These are phyloP conservation scores for Lonicera japonica DNA, from an alignment of 129 eudicot genomes.

Conservation along the genomic window DNA sequence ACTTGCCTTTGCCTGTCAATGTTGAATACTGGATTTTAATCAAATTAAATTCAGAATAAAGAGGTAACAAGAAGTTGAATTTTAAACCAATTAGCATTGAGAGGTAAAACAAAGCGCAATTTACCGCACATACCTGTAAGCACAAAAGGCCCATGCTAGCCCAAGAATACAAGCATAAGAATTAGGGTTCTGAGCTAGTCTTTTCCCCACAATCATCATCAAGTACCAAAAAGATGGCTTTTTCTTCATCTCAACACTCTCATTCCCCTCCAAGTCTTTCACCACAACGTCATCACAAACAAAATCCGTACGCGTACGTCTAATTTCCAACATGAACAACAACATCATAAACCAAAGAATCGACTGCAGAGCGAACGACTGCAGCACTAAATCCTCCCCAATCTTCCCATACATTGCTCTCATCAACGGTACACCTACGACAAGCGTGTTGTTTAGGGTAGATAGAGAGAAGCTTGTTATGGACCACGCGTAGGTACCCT, in stretches of 20 bases:
- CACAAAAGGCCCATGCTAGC: slow-evolving; percentile 36
- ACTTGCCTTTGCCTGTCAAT: too few species aligned
- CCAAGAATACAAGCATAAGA: slow-evolving; percentile 38
- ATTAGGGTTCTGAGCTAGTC: slow-evolving; percentile 45
- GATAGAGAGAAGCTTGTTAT: slow-evolving; percentile 50
- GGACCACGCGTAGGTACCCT: slow-evolving; percentile 46
- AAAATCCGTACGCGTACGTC: slow-evolving; percentile 15
- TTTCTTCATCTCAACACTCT: not conserved
- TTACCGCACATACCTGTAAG: slow-evolving; percentile 24
- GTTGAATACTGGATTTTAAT: too few species aligned
- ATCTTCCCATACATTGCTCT: slow-evolving; percentile 50
- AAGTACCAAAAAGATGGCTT: slow-evolving; percentile 17
- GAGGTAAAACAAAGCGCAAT: too few species aligned
- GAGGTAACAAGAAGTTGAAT: too few species aligned
- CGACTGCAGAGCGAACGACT: slow-evolving; percentile 39
- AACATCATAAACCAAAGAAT: slow-evolving; percentile 40
- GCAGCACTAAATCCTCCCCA: slow-evolving; percentile 44
- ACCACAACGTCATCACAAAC: not conserved
- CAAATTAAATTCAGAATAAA: too few species aligned
- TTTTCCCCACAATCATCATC: slow-evolving; percentile 30
- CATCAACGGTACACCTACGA: slow-evolving; percentile 59
- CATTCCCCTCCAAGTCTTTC: slow-evolving; percentile 22
- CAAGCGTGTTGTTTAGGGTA: slow-evolving; percentile 41
- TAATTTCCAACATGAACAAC: slow-evolving; percentile 34
- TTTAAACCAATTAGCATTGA: too few species aligned